Conservation (phyloP, 768 basidiomycete genomes). For the Rhizopogon sp. region DNA sequence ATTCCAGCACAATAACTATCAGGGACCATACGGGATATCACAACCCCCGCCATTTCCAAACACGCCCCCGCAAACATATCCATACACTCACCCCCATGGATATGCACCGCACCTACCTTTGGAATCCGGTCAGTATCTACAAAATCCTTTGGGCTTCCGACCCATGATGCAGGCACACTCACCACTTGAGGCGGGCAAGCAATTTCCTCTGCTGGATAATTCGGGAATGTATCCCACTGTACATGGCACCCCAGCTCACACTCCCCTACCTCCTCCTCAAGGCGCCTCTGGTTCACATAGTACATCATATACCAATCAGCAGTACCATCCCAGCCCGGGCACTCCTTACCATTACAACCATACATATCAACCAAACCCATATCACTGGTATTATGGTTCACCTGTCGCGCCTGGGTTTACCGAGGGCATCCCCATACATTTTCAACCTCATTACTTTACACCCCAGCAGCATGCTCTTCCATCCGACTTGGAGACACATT, state of each 20-base stretch:
- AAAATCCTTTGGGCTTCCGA: conserved; percentile 36
- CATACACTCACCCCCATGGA: conserved; percentile 27
- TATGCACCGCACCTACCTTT: conserved; percentile 31
- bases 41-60: conserved; percentile 25
- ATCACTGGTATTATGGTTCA: conserved; percentile 44
- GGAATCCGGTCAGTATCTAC: conserved; percentile 35
- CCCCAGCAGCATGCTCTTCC: conserved; percentile 13
- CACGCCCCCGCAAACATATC: conserved; percentile 26
- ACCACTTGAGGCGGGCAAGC: conserved; percentile 36
- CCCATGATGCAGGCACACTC: conserved; percentile 32
- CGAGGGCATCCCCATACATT: conserved; percentile 22
- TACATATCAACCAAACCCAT: conserved; percentile 31
- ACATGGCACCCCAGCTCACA: conserved; percentile 15
- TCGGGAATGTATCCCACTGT: conserved; percentile 14
- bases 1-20: conserved; percentile 30
- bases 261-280: conserved; percentile 13
- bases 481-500: conserved; percentile 15
- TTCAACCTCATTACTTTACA: conserved; percentile 31
- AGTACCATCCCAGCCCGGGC: conserved; percentile 21
- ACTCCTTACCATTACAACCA: conserved; percentile 34
- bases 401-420: conserved; percentile 21
- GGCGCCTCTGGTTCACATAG: conserved; percentile 12
- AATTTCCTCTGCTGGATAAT: conserved; percentile 26
- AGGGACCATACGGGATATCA: conserved; percentile 45
- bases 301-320: conserved; percentile 20